These are phyloP conservation scores for Reutealis trisperma DNA, from an alignment of 345 rosid genomes.

Conservation along the genomic window DNA sequence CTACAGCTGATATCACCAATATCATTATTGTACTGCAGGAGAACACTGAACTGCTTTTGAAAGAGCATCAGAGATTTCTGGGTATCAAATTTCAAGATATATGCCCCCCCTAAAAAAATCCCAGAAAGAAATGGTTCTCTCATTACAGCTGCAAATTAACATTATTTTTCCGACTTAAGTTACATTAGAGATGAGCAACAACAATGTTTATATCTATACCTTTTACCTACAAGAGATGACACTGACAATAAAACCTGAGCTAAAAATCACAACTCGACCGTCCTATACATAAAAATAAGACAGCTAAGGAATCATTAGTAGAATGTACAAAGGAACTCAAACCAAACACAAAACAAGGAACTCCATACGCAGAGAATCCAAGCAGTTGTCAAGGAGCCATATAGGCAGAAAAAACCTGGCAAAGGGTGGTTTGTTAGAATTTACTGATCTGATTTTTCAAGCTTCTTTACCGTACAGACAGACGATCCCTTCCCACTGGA, in stretches of 20 bases:
- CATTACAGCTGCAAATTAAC: slow-evolving; percentile 21
- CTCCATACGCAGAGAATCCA: slow-evolving; percentile 12
- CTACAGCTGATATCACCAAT: not conserved
- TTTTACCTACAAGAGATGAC: slow-evolving; percentile 14
- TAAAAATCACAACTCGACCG: slow-evolving; percentile 23
- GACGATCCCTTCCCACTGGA: slow-evolving; percentile 29
- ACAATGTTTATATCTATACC: slow-evolving; percentile 19
- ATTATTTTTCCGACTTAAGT: slow-evolving; percentile 18
- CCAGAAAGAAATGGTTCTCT: not conserved
- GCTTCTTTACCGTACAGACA: slow-evolving; percentile 27
- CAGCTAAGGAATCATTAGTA: slow-evolving; percentile 33
- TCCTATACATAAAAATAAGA: slow-evolving; percentile 36
- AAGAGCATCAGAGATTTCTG: not conserved
- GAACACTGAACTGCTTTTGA: not conserved
- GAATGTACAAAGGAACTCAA: slow-evolving; percentile 41
- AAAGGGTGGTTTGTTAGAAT: slow-evolving; percentile 32
- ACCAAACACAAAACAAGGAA: slow-evolving; percentile 23
- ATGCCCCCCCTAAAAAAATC: not conserved
- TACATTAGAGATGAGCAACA: slow-evolving; percentile 18
- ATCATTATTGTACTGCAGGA: not conserved
- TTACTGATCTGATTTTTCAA: slow-evolving; percentile 17
- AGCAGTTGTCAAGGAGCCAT: slow-evolving; percentile 13
- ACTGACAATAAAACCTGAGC: slow-evolving; percentile 17
- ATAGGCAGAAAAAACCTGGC: slow-evolving; percentile 8
- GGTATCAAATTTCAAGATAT: not conserved